Conservation (phyloP, 2,329 filamentous ascomycete genomes). For the Paecilomyces sp. region DNA sequence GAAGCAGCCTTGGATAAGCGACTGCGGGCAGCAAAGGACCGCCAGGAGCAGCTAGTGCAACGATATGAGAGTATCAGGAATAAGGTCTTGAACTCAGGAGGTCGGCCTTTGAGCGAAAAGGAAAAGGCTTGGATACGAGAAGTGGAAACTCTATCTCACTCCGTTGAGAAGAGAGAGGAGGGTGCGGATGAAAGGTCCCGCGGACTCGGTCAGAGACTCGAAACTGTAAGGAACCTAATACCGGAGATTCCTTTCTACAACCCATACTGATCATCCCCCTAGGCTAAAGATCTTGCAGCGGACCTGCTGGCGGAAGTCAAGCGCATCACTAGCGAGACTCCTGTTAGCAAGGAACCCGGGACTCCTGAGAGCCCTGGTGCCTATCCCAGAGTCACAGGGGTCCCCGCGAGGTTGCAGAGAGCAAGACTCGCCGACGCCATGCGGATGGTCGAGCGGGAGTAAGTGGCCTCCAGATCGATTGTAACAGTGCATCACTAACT, state of each 20-base stretch:
- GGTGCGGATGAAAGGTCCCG: constrained; percentile 16
- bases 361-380: constrained; percentile 21
- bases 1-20: constrained; percentile 31
- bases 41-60: constrained; percentile 32
- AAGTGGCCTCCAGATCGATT: constrained; percentile 10
- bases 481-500: constrained; percentile 6
- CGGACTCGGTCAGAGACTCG: constrained; percentile 28
- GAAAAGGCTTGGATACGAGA: constrained; percentile 40
- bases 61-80: constrained; percentile 39
- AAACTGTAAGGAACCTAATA: constrained; percentile 26
- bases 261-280: constrained; percentile 9
- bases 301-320: constrained; percentile 31
- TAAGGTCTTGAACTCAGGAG: constrained; percentile 35
- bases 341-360: constrained; percentile 18
- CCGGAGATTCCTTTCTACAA: background rate
- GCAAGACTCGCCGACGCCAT: constrained; percentile 42
- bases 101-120: constrained; percentile 38
- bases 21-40: constrained; percentile 31
- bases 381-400: constrained; percentile 30
- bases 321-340: constrained; percentile 20
- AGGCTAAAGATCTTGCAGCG: constrained; percentile 34
- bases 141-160: constrained; percentile 31
- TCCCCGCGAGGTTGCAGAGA: constrained; percentile 37
- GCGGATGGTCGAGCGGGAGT: constrained; percentile 45
- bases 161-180: constrained; percentile 20